Conservation (phyloP, 768 basidiomycete genomes). For the Russula sp. region DNA sequence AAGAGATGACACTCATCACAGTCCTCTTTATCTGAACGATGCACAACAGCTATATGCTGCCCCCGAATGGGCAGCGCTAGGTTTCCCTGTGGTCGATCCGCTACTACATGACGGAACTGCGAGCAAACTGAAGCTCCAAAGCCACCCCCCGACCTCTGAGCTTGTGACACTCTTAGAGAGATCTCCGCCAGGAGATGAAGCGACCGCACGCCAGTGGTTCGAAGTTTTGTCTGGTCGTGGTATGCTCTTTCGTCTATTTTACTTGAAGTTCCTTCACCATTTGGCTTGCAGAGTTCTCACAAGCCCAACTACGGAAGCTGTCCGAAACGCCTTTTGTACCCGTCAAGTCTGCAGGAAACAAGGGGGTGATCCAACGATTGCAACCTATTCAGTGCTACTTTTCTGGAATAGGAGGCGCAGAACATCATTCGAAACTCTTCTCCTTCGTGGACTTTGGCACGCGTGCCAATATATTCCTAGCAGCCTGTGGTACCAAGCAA, state of each 20-base stretch:
- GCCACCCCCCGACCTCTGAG: no score
- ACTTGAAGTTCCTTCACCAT: not conserved
- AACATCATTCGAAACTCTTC: conserved; percentile 77
- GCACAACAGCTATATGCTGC: no score
- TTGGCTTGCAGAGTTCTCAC: conserved; percentile 48
- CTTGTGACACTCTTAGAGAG: no score
- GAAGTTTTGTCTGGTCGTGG: conserved; percentile 58
- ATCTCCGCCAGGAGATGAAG: no score
- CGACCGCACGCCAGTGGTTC: conserved; percentile 66
- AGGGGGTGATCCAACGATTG: conserved; percentile 29
- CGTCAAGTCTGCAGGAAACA: conserved; percentile 32
- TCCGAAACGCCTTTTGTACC: conserved; percentile 66
- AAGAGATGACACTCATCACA: no score
- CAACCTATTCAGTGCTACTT: conserved; percentile 68
- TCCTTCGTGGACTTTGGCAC: conserved; percentile 85
- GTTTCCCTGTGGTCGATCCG: no score
- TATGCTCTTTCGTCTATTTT: conserved; percentile 30
- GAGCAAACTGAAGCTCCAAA: no score
- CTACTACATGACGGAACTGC: no score
- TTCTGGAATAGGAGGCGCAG: conserved; percentile 43
- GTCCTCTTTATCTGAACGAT: no score
- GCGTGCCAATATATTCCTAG: conserved; percentile 76
- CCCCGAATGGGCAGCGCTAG: no score
- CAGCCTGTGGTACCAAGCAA: conserved; percentile 78
- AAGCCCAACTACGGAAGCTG: conserved; percentile 49